A percentile compares a stretch with the other conserved stretches of the same genome.
Evolutionary conservation across 2,329 filamentous ascomycete species (phyloP).

Genomic region (Neofusicoccum sp.): DNA sequence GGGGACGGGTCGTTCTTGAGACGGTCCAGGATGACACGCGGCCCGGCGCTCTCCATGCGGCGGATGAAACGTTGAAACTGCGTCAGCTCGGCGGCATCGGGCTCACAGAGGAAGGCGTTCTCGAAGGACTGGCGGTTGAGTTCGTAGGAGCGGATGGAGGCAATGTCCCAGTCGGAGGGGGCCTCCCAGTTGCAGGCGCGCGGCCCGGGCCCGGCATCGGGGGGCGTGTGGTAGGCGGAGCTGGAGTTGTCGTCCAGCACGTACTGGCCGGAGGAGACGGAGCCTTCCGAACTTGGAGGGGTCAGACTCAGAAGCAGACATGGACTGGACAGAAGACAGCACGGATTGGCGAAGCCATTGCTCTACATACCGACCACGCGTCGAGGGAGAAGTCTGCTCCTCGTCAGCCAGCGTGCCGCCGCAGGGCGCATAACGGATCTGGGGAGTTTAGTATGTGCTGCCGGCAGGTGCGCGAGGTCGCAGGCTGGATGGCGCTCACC

Average conservation of each 20-base stretch:
- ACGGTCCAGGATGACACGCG: constrained; percentile 53
- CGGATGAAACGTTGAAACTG: constrained; percentile 55
- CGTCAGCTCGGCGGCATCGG: constrained; percentile 25
- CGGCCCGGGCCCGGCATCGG: background rate
- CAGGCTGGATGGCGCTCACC: constrained; percentile 19
- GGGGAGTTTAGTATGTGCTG: background rate
- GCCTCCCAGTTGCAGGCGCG: constrained; percentile 28
- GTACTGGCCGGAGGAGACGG: background rate
- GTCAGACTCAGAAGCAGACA: background rate
- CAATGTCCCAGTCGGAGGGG: constrained; percentile 34
- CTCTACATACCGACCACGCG: constrained; percentile 5
- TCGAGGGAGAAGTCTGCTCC: constrained; percentile 10
- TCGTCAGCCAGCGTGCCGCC: background rate
- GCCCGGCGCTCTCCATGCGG: constrained; percentile 55
- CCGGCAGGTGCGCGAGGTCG: background rate
- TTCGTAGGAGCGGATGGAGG: constrained; percentile 24
- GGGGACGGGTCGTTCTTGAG: constrained; percentile 48
- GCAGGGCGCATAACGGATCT: background rate
- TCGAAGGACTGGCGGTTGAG: background rate
- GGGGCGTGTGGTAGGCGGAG: background rate
- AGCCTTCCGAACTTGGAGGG: constrained; percentile 7
- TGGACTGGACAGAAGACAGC: background rate
- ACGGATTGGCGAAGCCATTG: background rate
- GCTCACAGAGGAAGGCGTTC: constrained; percentile 4
- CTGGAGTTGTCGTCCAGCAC: background rate